phyloP scores from a whole-genome alignment of 805 yeast species.

The Suhomyces canberraensis region DNA sequence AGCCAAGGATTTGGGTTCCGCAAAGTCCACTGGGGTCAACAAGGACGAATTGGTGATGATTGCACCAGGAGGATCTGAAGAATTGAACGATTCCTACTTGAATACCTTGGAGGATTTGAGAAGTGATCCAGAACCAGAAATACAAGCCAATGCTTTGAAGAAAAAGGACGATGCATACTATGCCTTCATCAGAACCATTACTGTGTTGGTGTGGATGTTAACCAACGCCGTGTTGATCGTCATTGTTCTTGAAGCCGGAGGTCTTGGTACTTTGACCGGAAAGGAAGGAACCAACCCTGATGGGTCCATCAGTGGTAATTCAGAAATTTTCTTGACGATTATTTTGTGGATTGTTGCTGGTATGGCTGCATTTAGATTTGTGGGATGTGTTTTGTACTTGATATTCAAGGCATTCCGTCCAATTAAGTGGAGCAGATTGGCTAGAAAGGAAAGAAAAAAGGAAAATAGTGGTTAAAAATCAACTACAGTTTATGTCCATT shows the following conservation, averaged over 20 bases:
- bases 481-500: no score
- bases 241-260: conserved; percentile 81
- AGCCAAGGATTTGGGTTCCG: conserved; percentile 76
- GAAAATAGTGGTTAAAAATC: conserved; percentile 6
- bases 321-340: conserved; percentile 72
- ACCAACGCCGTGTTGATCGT: conserved; percentile 81
- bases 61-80: conserved; percentile 68
- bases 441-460: conserved; percentile 12
- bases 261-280: conserved; percentile 48
- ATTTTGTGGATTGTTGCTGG: conserved; percentile 92
- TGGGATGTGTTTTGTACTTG: conserved; percentile 68
- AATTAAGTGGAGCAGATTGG: conserved; percentile 32
- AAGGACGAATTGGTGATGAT: conserved; percentile 40
- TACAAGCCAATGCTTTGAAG: conserved; percentile 23
- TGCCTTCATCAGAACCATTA: conserved; percentile 85
- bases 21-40: conserved; percentile 50
- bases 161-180: conserved; percentile 68
- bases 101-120: conserved; percentile 60
- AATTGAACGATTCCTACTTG: conserved; percentile 72
- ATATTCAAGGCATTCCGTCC: conserved; percentile 36
- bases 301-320: conserved; percentile 38
- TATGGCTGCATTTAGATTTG: conserved; percentile 77
- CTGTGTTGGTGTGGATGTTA: conserved; percentile 86
- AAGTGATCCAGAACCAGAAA: conserved; percentile 32
- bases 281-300: conserved; percentile 24